A percentile compares a stretch with the other conserved stretches of the same genome.
These are phyloP conservation scores for Fomitopsis pulvina DNA, from an alignment of 768 basidiomycete species.

Conservation along the genomic window DNA sequence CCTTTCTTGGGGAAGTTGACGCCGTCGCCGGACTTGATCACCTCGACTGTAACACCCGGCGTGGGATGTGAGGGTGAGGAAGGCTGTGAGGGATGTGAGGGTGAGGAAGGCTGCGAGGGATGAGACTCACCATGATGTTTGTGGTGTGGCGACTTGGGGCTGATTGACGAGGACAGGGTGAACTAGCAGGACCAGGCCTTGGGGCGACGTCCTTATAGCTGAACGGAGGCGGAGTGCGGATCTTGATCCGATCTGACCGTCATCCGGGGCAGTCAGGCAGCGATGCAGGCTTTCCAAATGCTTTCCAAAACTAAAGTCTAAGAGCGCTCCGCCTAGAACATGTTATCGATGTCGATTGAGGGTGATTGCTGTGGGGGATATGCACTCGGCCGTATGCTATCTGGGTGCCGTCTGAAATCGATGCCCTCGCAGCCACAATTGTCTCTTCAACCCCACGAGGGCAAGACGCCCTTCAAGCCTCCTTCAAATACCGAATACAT, in stretches of 20 bases:
- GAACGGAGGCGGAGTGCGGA: slow-evolving; percentile 56
- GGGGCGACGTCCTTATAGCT: slow-evolving; percentile 39
- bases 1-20: slow-evolving; percentile 58
- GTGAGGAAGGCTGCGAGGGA: slow-evolving; percentile 2
- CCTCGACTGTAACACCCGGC: slow-evolving; percentile 68
- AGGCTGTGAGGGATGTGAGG: slow-evolving; percentile 1
- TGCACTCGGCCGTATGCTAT: slow-evolving; percentile 1
- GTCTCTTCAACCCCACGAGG: not conserved
- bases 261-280: slow-evolving; percentile 14
- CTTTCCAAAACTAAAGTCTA: slow-evolving; percentile 8
- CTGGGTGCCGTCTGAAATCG: slow-evolving; percentile 1
- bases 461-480: not conserved
- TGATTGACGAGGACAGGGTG: slow-evolving; percentile 15
- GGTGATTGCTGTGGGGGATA: slow-evolving; percentile 4
- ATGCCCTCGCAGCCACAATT: not conserved
- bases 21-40: slow-evolving; percentile 55
- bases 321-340: slow-evolving; percentile 11
- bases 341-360: slow-evolving; percentile 21
- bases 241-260: slow-evolving; percentile 59
- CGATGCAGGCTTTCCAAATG: slow-evolving; percentile 12
- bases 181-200: slow-evolving; percentile 25
- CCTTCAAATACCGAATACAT: not conserved
- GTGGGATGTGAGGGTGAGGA: not conserved
- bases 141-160: slow-evolving; percentile 7
- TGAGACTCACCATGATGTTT: slow-evolving; percentile 26